These are phyloP conservation scores for Hirschioporus abietinus DNA, from an alignment of 768 basidiomycete genomes.

Conservation along the genomic window DNA sequence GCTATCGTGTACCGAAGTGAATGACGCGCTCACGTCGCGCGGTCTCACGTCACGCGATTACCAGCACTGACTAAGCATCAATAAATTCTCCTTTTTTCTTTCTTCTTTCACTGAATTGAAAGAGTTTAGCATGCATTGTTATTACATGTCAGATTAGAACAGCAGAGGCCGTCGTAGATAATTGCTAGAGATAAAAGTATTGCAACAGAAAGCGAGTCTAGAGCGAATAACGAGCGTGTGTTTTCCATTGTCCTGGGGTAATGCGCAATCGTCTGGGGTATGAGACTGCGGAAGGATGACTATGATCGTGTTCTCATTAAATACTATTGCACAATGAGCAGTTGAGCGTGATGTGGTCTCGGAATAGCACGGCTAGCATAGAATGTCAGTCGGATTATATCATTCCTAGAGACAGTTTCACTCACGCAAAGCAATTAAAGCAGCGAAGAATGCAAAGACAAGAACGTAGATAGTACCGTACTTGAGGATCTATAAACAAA, in stretches of 20 bases:
- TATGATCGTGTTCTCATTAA: conserved; percentile 37
- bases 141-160: not conserved
- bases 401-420: conserved; percentile 18
- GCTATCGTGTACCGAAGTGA: not conserved
- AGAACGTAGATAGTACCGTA: conserved; percentile 80
- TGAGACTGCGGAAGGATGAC: not conserved
- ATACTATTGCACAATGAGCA: conserved; percentile 85
- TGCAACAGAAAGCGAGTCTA: not conserved
- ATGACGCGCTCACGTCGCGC: not conserved
- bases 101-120: not conserved
- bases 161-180: conserved; percentile 1
- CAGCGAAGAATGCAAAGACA: conserved; percentile 70
- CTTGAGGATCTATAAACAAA: conserved; percentile 59
- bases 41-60: not conserved
- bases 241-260: not conserved
- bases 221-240: not conserved
- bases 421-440: conserved; percentile 80
- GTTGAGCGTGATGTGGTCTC: conserved; percentile 66
- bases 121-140: not conserved
- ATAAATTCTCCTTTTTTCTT: not conserved
- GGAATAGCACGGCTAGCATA: conserved; percentile 69
- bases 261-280: not conserved
- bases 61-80: not conserved
- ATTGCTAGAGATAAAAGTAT: not conserved
- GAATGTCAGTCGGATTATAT: conserved; percentile 14